Percentiles rank a stretch among this genome's conserved stretches.
Conservation (phyloP, 768 basidiomycete genomes). For the Collybia sordida region DNA sequence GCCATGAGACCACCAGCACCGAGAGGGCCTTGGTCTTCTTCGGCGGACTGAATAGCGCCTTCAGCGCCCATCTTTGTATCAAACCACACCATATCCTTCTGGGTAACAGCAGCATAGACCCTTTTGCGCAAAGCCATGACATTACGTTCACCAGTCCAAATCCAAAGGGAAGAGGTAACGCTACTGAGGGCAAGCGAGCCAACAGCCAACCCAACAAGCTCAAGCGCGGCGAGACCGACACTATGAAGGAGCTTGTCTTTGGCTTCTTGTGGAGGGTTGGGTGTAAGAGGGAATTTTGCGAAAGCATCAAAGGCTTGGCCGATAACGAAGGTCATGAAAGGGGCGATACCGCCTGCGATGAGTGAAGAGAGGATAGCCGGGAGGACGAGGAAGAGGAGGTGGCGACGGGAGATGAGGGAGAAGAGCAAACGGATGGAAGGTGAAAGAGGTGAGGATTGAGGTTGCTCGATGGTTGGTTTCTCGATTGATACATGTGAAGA, state of each 20-base stretch:
- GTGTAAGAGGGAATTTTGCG: slow-evolving; percentile 47
- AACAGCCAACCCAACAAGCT: slow-evolving; percentile 65
- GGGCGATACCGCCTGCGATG: slow-evolving; percentile 68
- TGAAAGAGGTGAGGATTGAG: slow-evolving; percentile 6
- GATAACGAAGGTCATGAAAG: slow-evolving; percentile 84
- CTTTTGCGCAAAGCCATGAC: slow-evolving; percentile 62
- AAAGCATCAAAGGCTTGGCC: slow-evolving; percentile 78
- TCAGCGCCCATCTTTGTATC: slow-evolving; percentile 74
- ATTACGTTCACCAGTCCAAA: slow-evolving; percentile 82
- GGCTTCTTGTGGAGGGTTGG: slow-evolving; percentile 30
- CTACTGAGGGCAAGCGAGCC: slow-evolving; percentile 73
- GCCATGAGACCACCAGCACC: slow-evolving; percentile 4
- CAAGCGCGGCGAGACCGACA: slow-evolving; percentile 60
- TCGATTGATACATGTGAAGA: no score
- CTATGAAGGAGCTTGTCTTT: slow-evolving; percentile 55
- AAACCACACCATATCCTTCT: slow-evolving; percentile 87
- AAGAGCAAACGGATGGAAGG: slow-evolving; percentile 50
- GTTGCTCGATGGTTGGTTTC: neutral
- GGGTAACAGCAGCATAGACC: slow-evolving; percentile 68
- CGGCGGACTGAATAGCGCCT: slow-evolving; percentile 8
- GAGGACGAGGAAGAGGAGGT: slow-evolving; percentile 55
- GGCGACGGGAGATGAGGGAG: slow-evolving; percentile 57
- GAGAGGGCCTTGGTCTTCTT: slow-evolving; percentile 3
- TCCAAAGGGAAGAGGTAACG: slow-evolving; percentile 79
- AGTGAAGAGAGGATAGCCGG: slow-evolving; percentile 69